A percentile compares a stretch with the other conserved stretches of the same genome.
Evolutionary conservation across 2,329 filamentous ascomycete genomes (phyloP).

Genomic region (Hymenoscyphus fructigenus): DNA sequence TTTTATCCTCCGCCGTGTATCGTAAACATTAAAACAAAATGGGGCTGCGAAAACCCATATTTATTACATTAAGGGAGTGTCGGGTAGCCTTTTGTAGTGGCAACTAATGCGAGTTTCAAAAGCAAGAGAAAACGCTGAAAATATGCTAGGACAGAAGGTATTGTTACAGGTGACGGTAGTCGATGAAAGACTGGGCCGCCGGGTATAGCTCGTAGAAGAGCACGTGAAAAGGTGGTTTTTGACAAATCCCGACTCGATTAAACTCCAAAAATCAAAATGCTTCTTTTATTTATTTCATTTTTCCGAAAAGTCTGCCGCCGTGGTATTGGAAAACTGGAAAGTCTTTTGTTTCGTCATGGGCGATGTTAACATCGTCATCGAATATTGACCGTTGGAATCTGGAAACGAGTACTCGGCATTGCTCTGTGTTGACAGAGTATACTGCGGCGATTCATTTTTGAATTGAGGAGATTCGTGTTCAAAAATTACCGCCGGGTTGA

Average conservation of each 20-base stretch:
- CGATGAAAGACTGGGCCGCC: constrained; percentile 7
- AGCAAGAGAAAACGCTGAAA: constrained; percentile 22
- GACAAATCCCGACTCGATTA: not conserved
- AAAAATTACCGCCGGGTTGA: constrained; percentile 29
- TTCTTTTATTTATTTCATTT: constrained; percentile 22
- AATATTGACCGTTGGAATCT: constrained; percentile 21
- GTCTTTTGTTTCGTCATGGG: constrained; percentile 33
- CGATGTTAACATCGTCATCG: constrained; percentile 21
- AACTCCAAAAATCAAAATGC: constrained; percentile 6
- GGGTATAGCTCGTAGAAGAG: constrained; percentile 20
- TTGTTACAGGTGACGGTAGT: constrained; percentile 23
- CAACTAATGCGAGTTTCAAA: constrained; percentile 9
- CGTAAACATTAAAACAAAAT: constrained; percentile 19
- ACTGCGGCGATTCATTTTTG: constrained; percentile 29
- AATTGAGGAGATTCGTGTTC: constrained; percentile 28
- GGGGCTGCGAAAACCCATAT: not conserved
- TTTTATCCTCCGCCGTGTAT: constrained; percentile 16
- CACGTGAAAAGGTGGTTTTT: not conserved
- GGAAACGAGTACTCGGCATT: constrained; percentile 33
- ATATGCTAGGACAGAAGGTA: constrained; percentile 21
- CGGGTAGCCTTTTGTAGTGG: not conserved
- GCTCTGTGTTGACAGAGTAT: constrained; percentile 27
- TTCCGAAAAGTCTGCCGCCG: constrained; percentile 36
- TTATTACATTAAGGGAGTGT: constrained; percentile 33
- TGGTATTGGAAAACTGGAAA: constrained; percentile 37